phyloP scores from a whole-genome alignment of 768 basidiomycete genomes.

The Xerocomellus dryophilus region DNA sequence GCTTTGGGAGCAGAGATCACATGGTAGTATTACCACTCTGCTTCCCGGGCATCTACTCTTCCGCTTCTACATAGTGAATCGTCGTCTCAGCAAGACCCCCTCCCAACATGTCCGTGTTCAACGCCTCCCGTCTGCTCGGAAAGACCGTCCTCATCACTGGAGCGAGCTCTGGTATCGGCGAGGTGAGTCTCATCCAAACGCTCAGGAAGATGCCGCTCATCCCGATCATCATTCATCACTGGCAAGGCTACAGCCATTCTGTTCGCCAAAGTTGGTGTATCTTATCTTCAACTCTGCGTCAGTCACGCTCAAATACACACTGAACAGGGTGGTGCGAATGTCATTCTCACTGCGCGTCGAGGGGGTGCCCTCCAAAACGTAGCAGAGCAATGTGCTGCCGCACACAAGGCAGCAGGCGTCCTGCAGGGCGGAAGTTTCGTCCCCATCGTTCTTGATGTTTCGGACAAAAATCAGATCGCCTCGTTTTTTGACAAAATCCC shows the following conservation, averaged over 20 bases:
- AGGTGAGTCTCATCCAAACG: conserved; percentile 47
- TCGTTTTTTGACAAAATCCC: conserved; percentile 71
- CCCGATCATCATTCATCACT: neutral
- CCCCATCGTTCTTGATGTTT: conserved; percentile 72
- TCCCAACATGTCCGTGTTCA: conserved; percentile 72
- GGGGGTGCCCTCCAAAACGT: conserved; percentile 70
- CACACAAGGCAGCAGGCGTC: conserved; percentile 69
- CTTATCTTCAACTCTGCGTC: neutral
- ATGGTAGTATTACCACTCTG: neutral
- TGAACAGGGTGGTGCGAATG: conserved; percentile 75
- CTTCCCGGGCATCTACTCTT: neutral
- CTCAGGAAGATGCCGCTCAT: neutral
- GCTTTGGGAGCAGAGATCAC: conserved; percentile 1
- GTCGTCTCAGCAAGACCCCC: neutral
- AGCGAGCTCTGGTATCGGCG: conserved; percentile 87
- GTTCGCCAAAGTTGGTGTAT: conserved; percentile 69
- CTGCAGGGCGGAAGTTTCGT: conserved; percentile 78
- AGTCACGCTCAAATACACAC: neutral
- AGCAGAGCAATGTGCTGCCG: conserved; percentile 59
- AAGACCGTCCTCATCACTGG: conserved; percentile 89
- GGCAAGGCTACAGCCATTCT: conserved; percentile 79
- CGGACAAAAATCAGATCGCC: conserved; percentile 70
- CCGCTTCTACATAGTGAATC: neutral
- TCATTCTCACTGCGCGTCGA: conserved; percentile 82
- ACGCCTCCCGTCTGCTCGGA: conserved; percentile 71